phyloP scores from a whole-genome alignment of 768 basidiomycete species.

The Agrocybe praecox region DNA sequence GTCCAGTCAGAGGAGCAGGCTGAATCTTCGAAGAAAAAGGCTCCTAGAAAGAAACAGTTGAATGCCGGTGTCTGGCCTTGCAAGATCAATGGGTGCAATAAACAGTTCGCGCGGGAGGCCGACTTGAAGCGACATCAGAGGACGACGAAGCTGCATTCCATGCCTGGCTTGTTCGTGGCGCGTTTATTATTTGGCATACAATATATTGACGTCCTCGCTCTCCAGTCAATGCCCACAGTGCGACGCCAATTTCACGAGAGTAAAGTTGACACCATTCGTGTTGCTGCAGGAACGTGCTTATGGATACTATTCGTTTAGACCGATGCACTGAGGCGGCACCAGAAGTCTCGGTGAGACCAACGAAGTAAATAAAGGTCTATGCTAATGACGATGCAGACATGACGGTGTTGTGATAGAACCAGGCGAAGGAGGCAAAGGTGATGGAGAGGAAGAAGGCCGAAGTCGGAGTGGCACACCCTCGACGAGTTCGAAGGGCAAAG shows the following conservation, averaged over 20 bases:
- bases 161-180: slow-evolving; percentile 67
- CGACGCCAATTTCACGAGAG: slow-evolving; percentile 79
- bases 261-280: slow-evolving; percentile 35
- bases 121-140: slow-evolving; percentile 82
- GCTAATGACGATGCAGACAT: slow-evolving; percentile 42
- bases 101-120: slow-evolving; percentile 81
- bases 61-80: slow-evolving; percentile 73
- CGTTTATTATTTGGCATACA: slow-evolving; percentile 3
- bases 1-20: slow-evolving; percentile 24
- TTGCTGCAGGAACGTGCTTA: slow-evolving; percentile 15
- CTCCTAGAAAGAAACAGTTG: slow-evolving; percentile 46
- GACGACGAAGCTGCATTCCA: slow-evolving; percentile 76
- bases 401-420: slow-evolving; percentile 70
- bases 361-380: not conserved
- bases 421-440: slow-evolving; percentile 31
- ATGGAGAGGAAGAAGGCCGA: slow-evolving; percentile 33
- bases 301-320: slow-evolving; percentile 44
- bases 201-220: slow-evolving; percentile 3
- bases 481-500: slow-evolving; percentile 40
- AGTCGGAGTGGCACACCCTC: slow-evolving; percentile 55
- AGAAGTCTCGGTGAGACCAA: slow-evolving; percentile 68
- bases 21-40: slow-evolving; percentile 19
- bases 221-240: slow-evolving; percentile 76
- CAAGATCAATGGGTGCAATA: slow-evolving; percentile 80
- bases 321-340: slow-evolving; percentile 80